A percentile compares a stretch with the other conserved stretches of the same genome.
Conservation (phyloP, 768 basidiomycete genomes). For the Mrakia hoshinonis region DNA sequence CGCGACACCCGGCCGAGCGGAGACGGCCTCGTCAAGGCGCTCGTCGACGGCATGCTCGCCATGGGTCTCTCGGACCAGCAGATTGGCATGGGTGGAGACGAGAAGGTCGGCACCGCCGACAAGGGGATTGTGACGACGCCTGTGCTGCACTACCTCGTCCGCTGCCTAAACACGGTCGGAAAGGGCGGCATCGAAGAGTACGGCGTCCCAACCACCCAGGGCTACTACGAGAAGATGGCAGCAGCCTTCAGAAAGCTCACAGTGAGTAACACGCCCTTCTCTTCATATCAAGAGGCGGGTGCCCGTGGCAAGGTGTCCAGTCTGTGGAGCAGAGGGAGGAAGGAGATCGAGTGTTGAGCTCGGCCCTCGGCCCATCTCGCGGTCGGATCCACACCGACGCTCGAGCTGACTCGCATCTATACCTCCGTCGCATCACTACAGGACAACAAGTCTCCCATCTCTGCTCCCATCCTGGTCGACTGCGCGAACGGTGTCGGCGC, state of each 20-base stretch:
- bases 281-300: not conserved
- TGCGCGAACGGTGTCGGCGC: constrained; percentile 99
- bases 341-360: not conserved
- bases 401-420: not conserved
- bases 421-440: not conserved
- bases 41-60: constrained; percentile 72
- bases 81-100: constrained; percentile 36
- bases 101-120: constrained; percentile 43
- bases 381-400: not conserved
- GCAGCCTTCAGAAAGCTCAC: constrained; percentile 76
- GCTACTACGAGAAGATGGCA: constrained; percentile 74
- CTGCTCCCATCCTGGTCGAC: constrained; percentile 64
- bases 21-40: constrained; percentile 59
- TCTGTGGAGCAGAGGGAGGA: not conserved
- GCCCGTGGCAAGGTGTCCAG: no score
- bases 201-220: constrained; percentile 69
- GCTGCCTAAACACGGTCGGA: constrained; percentile 68
- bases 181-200: constrained; percentile 67
- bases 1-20: constrained; percentile 90
- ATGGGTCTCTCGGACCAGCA: constrained; percentile 50
- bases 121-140: constrained; percentile 87
- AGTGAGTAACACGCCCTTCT: constrained; percentile 48
- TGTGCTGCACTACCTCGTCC: constrained; percentile 87
- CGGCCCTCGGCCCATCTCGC: not conserved
- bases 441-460: constrained; percentile 42